Evolutionary conservation across 306 rosid genomes (phyloP).

Genomic region (Cicer bijugum): DNA sequence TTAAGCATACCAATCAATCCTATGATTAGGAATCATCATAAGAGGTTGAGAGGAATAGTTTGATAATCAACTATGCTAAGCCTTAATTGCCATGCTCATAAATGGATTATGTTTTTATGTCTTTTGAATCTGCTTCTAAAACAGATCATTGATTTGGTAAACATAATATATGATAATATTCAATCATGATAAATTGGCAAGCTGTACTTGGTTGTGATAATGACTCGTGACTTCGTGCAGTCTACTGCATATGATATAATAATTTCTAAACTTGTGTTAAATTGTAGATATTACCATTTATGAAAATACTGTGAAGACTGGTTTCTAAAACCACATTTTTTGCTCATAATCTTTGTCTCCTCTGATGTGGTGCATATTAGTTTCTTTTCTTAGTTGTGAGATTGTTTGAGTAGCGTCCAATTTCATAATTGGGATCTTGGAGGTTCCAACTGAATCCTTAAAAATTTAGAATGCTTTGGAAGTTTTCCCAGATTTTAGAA

Average conservation of each 20-base stretch:
- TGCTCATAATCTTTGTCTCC: neutral
- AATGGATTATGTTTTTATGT: slow-evolving; percentile 11
- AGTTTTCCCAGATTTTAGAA: neutral
- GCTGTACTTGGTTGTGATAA: neutral
- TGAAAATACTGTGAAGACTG: neutral
- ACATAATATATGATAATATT: neutral
- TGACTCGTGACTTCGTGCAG: neutral
- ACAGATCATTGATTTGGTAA: slow-evolving; percentile 7
- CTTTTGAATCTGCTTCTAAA: slow-evolving; percentile 16
- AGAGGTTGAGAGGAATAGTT: slow-evolving; percentile 19
- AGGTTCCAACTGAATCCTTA: neutral
- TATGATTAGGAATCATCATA: neutral
- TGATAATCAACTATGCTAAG: slow-evolving; percentile 13
- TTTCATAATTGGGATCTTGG: neutral
- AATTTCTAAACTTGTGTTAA: neutral
- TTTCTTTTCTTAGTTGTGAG: neutral
- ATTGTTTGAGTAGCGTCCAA: neutral
- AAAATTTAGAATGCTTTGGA: neutral
- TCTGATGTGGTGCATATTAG: neutral
- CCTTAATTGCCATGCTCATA: neutral
- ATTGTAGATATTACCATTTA: neutral
- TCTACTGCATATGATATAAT: neutral
- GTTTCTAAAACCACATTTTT: neutral
- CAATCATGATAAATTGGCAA: slow-evolving; percentile 20
- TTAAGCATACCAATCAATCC: neutral